phyloP scores from a whole-genome alignment of 768 basidiomycete species.

The Cystobasidium onofrii region DNA sequence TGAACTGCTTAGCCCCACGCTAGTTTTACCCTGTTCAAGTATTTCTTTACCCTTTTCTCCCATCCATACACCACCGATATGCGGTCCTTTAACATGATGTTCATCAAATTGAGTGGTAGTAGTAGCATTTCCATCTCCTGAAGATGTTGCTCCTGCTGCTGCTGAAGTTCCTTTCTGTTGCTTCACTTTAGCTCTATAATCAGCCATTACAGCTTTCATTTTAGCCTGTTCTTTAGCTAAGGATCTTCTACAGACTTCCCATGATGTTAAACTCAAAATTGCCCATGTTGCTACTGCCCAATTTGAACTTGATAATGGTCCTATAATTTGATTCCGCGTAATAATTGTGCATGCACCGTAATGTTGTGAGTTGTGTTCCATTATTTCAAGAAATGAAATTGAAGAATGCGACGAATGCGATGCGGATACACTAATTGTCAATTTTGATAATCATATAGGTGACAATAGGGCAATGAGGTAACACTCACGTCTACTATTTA shows the following conservation, averaged over 20 bases:
- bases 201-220: conserved; percentile 25
- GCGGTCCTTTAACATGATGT: not conserved
- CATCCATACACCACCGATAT: conserved; percentile 22
- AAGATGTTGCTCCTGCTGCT: not conserved
- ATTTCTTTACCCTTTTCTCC: conserved; percentile 25
- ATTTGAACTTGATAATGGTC: conserved; percentile 26
- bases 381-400: too few species aligned
- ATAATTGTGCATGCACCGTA: not conserved
- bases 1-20: not conserved
- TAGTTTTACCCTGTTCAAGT: not conserved
- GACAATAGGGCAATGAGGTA: too few species aligned
- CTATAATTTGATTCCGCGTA: not conserved
- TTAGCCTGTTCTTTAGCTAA: conserved; percentile 5
- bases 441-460: too few species aligned
- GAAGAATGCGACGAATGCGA: too few species aligned
- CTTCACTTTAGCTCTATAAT: conserved; percentile 18
- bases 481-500: conserved; percentile 16
- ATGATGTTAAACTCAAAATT: conserved; percentile 15
- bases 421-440: too few species aligned
- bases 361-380: too few species aligned
- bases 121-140: too few species aligned
- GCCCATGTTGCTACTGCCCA: conserved; percentile 30
- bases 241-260: conserved; percentile 24
- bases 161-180: not conserved
- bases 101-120: not conserved